Base-by-base conservation (phyloP, 202 grass and related monocot species). In the Hordeum pubiflorum region DNA sequence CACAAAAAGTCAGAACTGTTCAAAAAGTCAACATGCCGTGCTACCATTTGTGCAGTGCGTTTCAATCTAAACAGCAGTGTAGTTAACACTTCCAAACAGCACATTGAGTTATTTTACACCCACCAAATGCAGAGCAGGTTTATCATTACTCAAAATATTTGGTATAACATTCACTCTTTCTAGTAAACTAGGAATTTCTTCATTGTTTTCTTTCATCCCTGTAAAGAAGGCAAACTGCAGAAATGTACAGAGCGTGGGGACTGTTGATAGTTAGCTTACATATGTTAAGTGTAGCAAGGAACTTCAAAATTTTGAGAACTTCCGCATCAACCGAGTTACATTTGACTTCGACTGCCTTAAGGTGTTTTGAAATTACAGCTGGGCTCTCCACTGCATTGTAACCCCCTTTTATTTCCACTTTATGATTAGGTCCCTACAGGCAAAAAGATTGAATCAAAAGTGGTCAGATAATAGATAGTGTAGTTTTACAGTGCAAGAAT, bases 291-390 rank as follows among this genome's bases (percentile, higher is more conserved):
- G 75, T 63, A 63, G 22, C 38, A 41, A 77, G 38, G 10, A 63
- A 61, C 37, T 77, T 20, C 75, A 77, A 63, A 43, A 63, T 29
- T 63, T 77, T 32, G 9, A 62, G 57, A 44, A 77, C 9, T 18
- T 41, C 58, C 9, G 6, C 39, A 46, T 77, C 15, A 63, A 77
- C 58, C 4, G 5, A 60, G 39, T 31, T 61, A 63, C 75, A 77
- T 62, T 41, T 63, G 38, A 77, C 58, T 44, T 77, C 38, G 10
- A 77, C 75, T 77, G 3, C 40, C 75, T 77, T 61, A 44, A 77
- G 58, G 15, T 77, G 58, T 46, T 43, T 18, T 77, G 75, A 63
- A 63, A 77, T 77, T 63, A 58, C 75, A 31, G 37, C 37, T 63
- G 38, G 63, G 15, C 38, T 77, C 38, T 44, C 58, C 75, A 77